Evolutionary conservation across 208 protist genomes (phyloP), one percentile per base, ranked within the genome.

Genomic region (Trypanosoma melophagium): DNA sequence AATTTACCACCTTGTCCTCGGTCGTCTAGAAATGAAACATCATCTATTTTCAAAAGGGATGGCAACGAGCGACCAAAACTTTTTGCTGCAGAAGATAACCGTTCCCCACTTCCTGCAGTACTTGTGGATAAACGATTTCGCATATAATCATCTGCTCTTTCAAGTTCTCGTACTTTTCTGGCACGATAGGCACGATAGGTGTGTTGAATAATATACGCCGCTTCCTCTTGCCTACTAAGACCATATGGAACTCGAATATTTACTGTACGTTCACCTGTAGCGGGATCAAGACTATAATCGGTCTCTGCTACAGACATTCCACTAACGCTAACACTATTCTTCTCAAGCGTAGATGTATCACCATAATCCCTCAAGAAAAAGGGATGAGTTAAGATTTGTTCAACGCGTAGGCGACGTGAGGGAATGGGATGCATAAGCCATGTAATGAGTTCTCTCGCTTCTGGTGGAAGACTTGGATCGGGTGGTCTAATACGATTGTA

Each of bases 191-290:
- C 42, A 19, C 80, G 74, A 62, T 71, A 94, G 38, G 68, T 74
- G 41, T 83, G 67, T 65, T 94, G 89, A 64, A 94, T 89, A 22
- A 92, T 64, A 19, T 72, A 79, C 0, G 85, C 89, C 0, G 89
- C 83, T 56, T 79, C 69, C 4, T 92, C 81, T 55, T 80, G 52
- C 24, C 56, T 63, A 41, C 61, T 76, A 1, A 73, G 42, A 22
- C 70, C 70, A 24, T 40, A 61, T 44, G 65, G 70, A 44, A 80
- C 54, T 24, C 60, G 35, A 17, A 76, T 76, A 21, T 63, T 61
- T 41, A 74, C 44, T 16, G 44, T 69, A 19, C 66, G 49, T 51
- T 71, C 42, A 22, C 66, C 54, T 3, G 54, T 71, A 40, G 41
- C 24, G 22, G 52, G 24, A 12, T 66, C 55, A 21, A 41, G 17